Evolutionary conservation across 1,284 basidiomycete species (phyloP).

Genomic region (Boletus semigastroideus): DNA sequence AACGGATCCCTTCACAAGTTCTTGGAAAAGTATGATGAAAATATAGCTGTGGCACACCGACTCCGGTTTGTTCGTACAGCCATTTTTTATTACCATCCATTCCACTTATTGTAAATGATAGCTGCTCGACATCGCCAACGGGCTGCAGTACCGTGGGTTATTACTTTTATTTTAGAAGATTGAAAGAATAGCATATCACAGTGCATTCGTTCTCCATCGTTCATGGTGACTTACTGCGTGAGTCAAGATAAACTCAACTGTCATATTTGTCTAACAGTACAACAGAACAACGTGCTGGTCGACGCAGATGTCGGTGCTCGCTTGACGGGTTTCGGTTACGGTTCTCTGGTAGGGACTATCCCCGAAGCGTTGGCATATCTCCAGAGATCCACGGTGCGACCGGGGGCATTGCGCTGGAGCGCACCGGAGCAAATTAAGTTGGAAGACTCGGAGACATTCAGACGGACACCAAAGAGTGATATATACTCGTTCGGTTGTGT

Average conservation of each 20-base stretch:
- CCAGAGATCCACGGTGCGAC: background rate
- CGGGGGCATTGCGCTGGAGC: background rate
- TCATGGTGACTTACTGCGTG: conserved; percentile 1
- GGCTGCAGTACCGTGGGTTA: conserved; percentile 1
- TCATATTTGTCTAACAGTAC: background rate
- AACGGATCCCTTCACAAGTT: conserved; percentile 1
- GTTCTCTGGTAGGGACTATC: background rate
- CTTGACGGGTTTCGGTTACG: background rate
- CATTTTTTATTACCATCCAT: background rate
- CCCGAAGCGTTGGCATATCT: background rate
- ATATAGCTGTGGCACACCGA: background rate
- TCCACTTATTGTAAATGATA: too few species aligned
- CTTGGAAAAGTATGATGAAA: background rate
- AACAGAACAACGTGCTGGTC: background rate
- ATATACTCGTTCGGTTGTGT: conserved; percentile 1
- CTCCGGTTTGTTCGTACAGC: conserved; percentile 7
- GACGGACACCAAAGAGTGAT: background rate
- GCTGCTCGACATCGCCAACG: background rate
- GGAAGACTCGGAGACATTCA: background rate
- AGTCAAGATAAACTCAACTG: background rate
- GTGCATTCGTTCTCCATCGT: conserved; percentile 1
- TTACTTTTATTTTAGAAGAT: background rate
- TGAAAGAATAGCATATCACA: background rate
- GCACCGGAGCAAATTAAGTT: background rate
- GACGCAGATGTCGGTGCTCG: background rate